Base-by-base conservation (phyloP, 2,329 filamentous ascomycete species). In the Cercospora nicotianae region DNA sequence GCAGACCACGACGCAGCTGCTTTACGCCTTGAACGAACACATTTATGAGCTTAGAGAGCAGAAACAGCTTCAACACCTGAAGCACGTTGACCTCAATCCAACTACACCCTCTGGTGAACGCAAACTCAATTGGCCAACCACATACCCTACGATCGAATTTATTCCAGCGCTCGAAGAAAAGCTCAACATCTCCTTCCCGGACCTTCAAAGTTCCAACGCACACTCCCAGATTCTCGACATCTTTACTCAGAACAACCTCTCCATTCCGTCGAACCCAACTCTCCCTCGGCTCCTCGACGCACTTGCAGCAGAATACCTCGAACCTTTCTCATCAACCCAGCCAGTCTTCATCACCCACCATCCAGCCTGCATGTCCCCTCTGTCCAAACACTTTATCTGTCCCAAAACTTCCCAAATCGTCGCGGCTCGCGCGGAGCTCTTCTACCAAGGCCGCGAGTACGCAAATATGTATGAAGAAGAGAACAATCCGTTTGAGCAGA, bases 401-500 rank as follows among this genome's bases (percentile, higher is more conserved):
- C 86, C 88, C 0, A 79, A 76, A 8, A 83, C 89, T 0, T 83
- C 85, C 13, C 94, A 97, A 77, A 69, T 64, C 36, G 70, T 80
- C 63, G 75, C 78, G 30, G 77, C 77, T 10, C 77, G 78, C 31
- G 77, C 77, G 10, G 78, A 80, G 57, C 76, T 80, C 55, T 79
- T 79, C 72, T 77, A 79, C 62, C 80, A 87, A 60, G 89, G 90
- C 48, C 87, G 88, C 64, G 95, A 99, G 77, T 85, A 97, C 33
- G 92, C 94, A 69, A 99, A 99, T 80, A 96, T 94, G 83, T 99
- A 99, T 79, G 95, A 99, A 79, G 95, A 99, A 80, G 95, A 99
- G 79, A 99, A 99, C 79, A 91, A 92, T 62, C 95, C 95, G 0
- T 89, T 91, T 64, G 91, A 90, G 74, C 95, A 99, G 81, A 86